These are phyloP conservation scores for Erysimum cheiri DNA, from an alignment of 441 rosid species.

Conservation along the genomic window DNA sequence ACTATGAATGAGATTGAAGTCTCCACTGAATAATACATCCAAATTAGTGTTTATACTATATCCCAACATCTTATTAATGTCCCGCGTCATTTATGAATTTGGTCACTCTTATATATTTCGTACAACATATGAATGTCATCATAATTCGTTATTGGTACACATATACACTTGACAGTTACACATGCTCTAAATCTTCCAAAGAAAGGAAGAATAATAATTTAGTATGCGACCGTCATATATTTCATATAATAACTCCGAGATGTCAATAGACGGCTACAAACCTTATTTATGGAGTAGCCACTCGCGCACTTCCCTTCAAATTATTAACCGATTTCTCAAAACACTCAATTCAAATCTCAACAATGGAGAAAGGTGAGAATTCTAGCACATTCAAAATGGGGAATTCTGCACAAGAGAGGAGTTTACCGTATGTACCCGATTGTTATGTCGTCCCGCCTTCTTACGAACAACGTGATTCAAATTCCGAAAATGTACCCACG, in stretches of 20 bases:
- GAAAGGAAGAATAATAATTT: conserved; percentile 5
- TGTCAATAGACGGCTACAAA: conserved; percentile 29
- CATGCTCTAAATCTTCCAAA: conserved; percentile 14
- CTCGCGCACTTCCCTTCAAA: neutral
- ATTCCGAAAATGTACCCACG: conserved; percentile 45
- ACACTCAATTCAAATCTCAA: neutral
- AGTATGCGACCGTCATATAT: conserved; percentile 34
- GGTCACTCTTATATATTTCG: conserved; percentile 25
- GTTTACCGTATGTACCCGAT: conserved; percentile 48
- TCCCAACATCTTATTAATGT: conserved; percentile 25
- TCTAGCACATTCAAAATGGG: conserved; percentile 49
- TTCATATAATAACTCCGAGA: neutral
- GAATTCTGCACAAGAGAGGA: conserved; percentile 56
- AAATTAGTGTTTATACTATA: conserved; percentile 6
- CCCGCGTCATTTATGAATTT: conserved; percentile 36
- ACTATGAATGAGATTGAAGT: conserved; percentile 25
- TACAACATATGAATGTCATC: conserved; percentile 11
- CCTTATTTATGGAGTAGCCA: conserved; percentile 29
- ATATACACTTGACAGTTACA: conserved; percentile 28
- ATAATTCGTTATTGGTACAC: conserved; percentile 27
- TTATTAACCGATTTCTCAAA: neutral
- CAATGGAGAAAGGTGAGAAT: conserved; percentile 44
- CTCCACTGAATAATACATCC: neutral
- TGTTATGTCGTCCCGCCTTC: conserved; percentile 47
- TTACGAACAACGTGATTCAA: conserved; percentile 36